A percentile compares a stretch with the other conserved stretches of the same genome.
These are phyloP conservation scores for Macadamia integrifolia DNA, from an alignment of 164 flowering plant genomes.

Conservation along the genomic window DNA sequence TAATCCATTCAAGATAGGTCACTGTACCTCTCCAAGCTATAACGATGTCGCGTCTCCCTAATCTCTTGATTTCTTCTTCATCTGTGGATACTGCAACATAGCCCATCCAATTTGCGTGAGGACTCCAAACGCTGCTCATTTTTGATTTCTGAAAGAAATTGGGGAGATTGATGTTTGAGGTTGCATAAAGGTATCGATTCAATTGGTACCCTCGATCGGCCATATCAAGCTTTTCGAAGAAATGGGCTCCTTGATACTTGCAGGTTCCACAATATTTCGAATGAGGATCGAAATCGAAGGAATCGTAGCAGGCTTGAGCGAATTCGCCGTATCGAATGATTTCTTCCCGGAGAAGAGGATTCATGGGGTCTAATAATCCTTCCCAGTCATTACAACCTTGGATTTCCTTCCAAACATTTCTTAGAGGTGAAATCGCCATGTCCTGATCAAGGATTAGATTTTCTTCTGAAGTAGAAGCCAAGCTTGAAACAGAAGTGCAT, in stretches of 20 bases:
- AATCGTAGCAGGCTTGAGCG: slow-evolving; percentile 71
- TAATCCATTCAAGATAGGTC: slow-evolving; percentile 73
- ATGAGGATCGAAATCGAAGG: slow-evolving; percentile 73
- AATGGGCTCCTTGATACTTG: slow-evolving; percentile 41
- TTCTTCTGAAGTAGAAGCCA: neutral
- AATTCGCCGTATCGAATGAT: slow-evolving; percentile 72
- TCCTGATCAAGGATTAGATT: neutral
- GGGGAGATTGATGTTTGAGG: slow-evolving; percentile 71
- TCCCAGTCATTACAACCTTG: slow-evolving; percentile 62
- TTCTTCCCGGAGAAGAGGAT: slow-evolving; percentile 48
- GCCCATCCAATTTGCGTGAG: slow-evolving; percentile 87
- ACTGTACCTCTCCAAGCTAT: slow-evolving; percentile 84
- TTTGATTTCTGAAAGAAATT: slow-evolving; percentile 62
- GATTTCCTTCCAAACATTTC: slow-evolving; percentile 51
- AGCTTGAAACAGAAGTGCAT: slow-evolving; percentile 13
- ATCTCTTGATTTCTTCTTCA: slow-evolving; percentile 36
- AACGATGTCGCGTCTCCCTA: slow-evolving; percentile 69
- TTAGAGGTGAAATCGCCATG: slow-evolving; percentile 24
- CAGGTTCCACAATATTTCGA: slow-evolving; percentile 74
- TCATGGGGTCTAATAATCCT: slow-evolving; percentile 58
- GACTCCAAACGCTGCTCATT: slow-evolving; percentile 53
- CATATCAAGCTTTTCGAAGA: slow-evolving; percentile 54
- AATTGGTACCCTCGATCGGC: slow-evolving; percentile 37
- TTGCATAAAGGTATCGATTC: slow-evolving; percentile 60
- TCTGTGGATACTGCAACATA: slow-evolving; percentile 64